phyloP scores from a whole-genome alignment of 768 basidiomycete genomes.

The Sporobolomyces roseus region DNA sequence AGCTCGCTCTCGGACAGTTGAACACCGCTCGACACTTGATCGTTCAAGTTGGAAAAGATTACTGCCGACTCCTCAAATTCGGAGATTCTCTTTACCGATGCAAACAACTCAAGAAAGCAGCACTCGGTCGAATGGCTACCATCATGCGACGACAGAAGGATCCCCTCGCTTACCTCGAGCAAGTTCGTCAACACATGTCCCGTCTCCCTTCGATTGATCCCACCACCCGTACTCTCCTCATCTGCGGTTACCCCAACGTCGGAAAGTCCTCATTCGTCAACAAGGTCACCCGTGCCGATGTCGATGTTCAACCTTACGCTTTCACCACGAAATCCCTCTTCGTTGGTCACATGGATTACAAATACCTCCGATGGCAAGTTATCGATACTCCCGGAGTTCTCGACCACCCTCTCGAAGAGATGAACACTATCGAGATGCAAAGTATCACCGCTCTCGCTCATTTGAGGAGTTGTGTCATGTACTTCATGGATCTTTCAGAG shows the following conservation, averaged over 20 bases:
- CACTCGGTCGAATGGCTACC: slow-evolving; percentile 98
- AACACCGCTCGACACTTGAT: slow-evolving; percentile 93
- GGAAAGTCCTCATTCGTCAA: slow-evolving; percentile 99
- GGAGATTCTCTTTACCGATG: slow-evolving; percentile 96
- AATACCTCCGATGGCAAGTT: slow-evolving; percentile 98
- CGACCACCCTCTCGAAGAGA: slow-evolving; percentile 96
- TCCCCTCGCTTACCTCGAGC: slow-evolving; percentile 94
- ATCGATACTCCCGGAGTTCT: slow-evolving; percentile 98
- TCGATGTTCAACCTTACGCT: slow-evolving; percentile 98
- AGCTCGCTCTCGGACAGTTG: slow-evolving; percentile 93
- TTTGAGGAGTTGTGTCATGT: slow-evolving; percentile 85
- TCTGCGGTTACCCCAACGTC: slow-evolving; percentile 99
- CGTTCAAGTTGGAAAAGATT: slow-evolving; percentile 95
- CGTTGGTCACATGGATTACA: slow-evolving; percentile 97
- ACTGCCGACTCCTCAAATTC: slow-evolving; percentile 92
- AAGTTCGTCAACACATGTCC: slow-evolving; percentile 97
- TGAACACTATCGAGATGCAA: slow-evolving; percentile 99
- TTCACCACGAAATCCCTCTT: slow-evolving; percentile 99
- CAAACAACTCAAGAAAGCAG: slow-evolving; percentile 96
- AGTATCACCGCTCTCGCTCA: slow-evolving; percentile 97
- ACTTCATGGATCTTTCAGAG: slow-evolving; percentile 98
- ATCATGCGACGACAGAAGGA: slow-evolving; percentile 99
- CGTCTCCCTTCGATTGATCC: slow-evolving; percentile 98
- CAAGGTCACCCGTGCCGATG: slow-evolving; percentile 98
- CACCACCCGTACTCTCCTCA: slow-evolving; percentile 91